Base-by-base conservation (phyloP, 1,139 yeast species). In the Candida freyschussii region DNA sequence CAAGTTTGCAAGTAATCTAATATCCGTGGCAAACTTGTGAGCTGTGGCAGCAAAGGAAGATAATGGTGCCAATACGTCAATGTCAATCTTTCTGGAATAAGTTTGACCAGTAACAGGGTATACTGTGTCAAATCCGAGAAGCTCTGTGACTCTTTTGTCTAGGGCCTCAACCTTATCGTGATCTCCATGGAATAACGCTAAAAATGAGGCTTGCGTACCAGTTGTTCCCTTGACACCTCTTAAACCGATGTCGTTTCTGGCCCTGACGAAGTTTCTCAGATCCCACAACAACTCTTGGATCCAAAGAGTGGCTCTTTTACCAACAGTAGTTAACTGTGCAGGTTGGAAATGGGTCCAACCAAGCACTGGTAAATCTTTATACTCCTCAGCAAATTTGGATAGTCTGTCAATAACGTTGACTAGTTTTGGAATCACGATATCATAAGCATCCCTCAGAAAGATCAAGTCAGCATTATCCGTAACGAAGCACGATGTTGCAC, bases 341-440 rank as follows among this genome's bases (percentile, higher is more conserved):
- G 99, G 99, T 67, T 91, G 99, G 76, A 91, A 91, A 64, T 91
- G 99, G 40, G 99, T 91, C 96, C 97, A 91, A 24, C 99, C 99
- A 48, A 91, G 75, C 30, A 89, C 96, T 27, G 99, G 98, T 63
- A 87, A 65, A 61, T 91, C 97, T 69, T 91, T 91, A 69, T 91
- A 77, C 60, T 84, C 78, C 46, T 86, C 57, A 32, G 98, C 97
- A 62, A 93, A 91, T 57, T 82, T 68, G 39, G 89, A 66, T 59
- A 91, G 72, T 62, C 95, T 78, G 69, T 89, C 82, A 53, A 91
- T 91, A 43, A 93, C 98, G 53, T 91, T 91, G 52, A 87, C 97
- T 53, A 91, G 74, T 64, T 91, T 91, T 45, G 96, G 96, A 57
- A 91, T 87, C 52, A 93, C 66, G 26, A 91, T 65, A 53, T 91